Conservation (phyloP, 2,329 filamentous ascomycete species). For the Phialocephala subalpina region DNA sequence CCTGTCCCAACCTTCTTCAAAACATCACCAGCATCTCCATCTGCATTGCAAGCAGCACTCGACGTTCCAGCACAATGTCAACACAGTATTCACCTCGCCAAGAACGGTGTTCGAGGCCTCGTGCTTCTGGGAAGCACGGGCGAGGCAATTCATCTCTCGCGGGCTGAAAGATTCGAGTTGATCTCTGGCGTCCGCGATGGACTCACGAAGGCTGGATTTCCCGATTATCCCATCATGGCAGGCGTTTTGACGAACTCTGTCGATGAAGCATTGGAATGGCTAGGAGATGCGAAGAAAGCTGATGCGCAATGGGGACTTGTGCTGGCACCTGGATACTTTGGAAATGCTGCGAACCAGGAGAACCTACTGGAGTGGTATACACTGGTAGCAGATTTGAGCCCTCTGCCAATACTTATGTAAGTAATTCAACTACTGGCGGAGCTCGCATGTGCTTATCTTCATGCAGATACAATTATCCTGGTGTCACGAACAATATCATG, state of each 20-base stretch:
- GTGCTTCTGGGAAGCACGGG: conserved; percentile 69
- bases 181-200: conserved; percentile 61
- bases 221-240: conserved; percentile 64
- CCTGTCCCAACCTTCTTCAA: conserved; percentile 67
- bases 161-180: conserved; percentile 59
- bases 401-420: conserved; percentile 68
- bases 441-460: not conserved
- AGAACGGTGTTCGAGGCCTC: conserved; percentile 63
- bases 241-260: conserved; percentile 63
- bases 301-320: conserved; percentile 71
- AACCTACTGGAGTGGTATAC: conserved; percentile 67
- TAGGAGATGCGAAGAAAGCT: conserved; percentile 56
- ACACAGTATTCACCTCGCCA: conserved; percentile 65
- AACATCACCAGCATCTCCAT: conserved; percentile 21
- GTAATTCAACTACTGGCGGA: conserved; percentile 31
- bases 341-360: conserved; percentile 60
- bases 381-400: conserved; percentile 63
- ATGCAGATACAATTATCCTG: conserved; percentile 60
- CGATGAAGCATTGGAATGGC: conserved; percentile 61
- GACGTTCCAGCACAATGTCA: conserved; percentile 62
- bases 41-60: conserved; percentile 46
- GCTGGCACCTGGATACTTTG: conserved; percentile 70
- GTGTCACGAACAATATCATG: conserved; percentile 68
- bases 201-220: conserved; percentile 60
- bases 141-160: conserved; percentile 66